These are phyloP conservation scores for Penicillium flavigenum DNA, from an alignment of 495 filamentous ascomycete genomes.

Conservation along the genomic window DNA sequence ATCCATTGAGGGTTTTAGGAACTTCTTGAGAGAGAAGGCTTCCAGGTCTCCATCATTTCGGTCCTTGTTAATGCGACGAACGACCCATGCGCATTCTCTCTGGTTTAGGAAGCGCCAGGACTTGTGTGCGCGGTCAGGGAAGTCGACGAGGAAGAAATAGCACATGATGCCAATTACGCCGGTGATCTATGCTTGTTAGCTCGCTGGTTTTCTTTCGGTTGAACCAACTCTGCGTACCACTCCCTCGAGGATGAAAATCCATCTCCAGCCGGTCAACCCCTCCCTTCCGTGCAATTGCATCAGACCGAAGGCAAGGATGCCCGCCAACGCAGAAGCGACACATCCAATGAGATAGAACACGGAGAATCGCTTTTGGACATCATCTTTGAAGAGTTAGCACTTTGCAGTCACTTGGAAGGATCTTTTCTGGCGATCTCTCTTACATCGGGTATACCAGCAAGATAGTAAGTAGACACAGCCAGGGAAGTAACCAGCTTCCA, in stretches of 20 bases:
- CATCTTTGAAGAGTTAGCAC: slow-evolving; percentile 35
- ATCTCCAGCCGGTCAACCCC: slow-evolving; percentile 58
- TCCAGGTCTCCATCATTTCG: slow-evolving; percentile 53
- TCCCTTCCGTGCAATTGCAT: slow-evolving; percentile 55
- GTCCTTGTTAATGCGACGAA: slow-evolving; percentile 58
- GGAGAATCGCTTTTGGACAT: slow-evolving; percentile 63
- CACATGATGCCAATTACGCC: slow-evolving; percentile 42
- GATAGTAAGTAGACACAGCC: slow-evolving; percentile 60
- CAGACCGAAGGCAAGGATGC: slow-evolving; percentile 65
- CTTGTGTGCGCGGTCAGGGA: slow-evolving; percentile 53
- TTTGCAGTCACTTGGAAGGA: too few species aligned
- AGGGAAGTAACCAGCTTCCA: slow-evolving; percentile 66
- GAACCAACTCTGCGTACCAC: slow-evolving; percentile 28
- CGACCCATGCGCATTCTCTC: slow-evolving; percentile 53
- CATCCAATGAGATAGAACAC: slow-evolving; percentile 65
- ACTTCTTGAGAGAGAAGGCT: slow-evolving; percentile 51
- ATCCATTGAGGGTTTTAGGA: slow-evolving; percentile 50
- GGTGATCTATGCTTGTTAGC: slow-evolving; percentile 35
- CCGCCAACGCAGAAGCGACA: slow-evolving; percentile 58
- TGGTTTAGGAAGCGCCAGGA: slow-evolving; percentile 54
- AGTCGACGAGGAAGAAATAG: slow-evolving; percentile 58
- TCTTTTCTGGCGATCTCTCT: slow-evolving; percentile 2
- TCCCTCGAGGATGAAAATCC: slow-evolving; percentile 65
- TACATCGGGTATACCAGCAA: slow-evolving; percentile 63
- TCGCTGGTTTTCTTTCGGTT: neutral